Conservation (phyloP, 1,139 yeast species). For the Wickerhamomyces sp. region DNA sequence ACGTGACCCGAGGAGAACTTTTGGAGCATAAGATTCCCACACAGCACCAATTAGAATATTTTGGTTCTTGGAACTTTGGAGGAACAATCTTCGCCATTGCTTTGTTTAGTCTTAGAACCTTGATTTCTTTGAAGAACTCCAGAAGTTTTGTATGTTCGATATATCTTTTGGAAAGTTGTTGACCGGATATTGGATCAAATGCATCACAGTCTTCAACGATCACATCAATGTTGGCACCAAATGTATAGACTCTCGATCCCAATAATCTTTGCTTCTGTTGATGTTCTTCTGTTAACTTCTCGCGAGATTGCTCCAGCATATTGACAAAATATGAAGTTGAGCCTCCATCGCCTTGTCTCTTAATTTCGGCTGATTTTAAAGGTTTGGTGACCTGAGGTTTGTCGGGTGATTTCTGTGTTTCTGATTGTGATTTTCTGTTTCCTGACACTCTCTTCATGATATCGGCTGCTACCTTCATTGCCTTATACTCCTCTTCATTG, state of each 20-base stretch:
- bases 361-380: neutral
- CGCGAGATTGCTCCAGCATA: constrained; percentile 23
- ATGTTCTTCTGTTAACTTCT: constrained; percentile 19
- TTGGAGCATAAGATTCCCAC: constrained; percentile 64
- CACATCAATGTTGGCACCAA: constrained; percentile 16
- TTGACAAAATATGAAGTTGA: constrained; percentile 31
- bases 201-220: constrained; percentile 21
- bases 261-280: constrained; percentile 21
- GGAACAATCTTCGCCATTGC: constrained; percentile 60
- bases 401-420: neutral
- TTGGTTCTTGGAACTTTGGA: constrained; percentile 66
- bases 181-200: constrained; percentile 27
- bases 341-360: neutral
- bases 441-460: neutral
- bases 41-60: constrained; percentile 69
- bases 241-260: constrained; percentile 32
- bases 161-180: constrained; percentile 41
- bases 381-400: neutral
- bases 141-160: constrained; percentile 32
- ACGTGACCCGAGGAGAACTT: constrained; percentile 44
- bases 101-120: constrained; percentile 50
- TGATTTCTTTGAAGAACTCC: constrained; percentile 38
- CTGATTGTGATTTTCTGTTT: neutral
- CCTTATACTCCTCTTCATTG: constrained; percentile 25
- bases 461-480: constrained; percentile 12